phyloP scores from a whole-genome alignment of 768 basidiomycete species.

The Xerocomellus amylosporus region DNA sequence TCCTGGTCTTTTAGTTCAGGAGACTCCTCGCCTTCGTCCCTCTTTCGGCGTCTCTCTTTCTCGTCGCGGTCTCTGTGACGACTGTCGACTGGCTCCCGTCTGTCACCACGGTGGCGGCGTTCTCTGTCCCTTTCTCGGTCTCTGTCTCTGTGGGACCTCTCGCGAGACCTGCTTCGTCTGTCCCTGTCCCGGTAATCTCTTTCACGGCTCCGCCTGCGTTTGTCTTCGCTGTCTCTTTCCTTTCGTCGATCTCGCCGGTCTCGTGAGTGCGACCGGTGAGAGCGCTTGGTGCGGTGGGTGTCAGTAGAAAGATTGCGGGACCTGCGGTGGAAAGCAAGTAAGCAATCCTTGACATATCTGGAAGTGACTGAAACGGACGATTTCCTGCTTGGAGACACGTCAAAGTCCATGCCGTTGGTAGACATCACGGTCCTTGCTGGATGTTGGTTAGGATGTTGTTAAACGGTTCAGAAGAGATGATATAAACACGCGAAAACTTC shows the following conservation, averaged over 20 bases:
- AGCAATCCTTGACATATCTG: not conserved
- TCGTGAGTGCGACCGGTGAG: constrained; percentile 69
- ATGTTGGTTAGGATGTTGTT: constrained; percentile 10
- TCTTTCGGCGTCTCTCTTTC: constrained; percentile 58
- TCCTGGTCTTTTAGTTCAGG: constrained; percentile 45
- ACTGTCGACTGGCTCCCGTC: constrained; percentile 51
- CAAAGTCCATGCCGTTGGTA: constrained; percentile 59
- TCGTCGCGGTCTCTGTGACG: constrained; percentile 54
- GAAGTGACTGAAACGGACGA: constrained; percentile 45
- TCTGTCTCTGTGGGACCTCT: constrained; percentile 43
- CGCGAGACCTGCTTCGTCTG: constrained; percentile 47
- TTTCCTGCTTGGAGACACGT: constrained; percentile 56
- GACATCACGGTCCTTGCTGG: constrained; percentile 36
- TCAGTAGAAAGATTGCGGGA: constrained; percentile 76
- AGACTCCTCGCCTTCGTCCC: constrained; percentile 59
- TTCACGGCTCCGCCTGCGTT: constrained; percentile 63
- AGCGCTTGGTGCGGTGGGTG: constrained; percentile 68
- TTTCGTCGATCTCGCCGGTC: constrained; percentile 48
- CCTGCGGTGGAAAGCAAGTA: constrained; percentile 31
- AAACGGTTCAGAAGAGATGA: constrained; percentile 8
- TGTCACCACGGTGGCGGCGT: constrained; percentile 47
- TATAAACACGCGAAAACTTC: constrained; percentile 38
- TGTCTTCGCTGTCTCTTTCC: constrained; percentile 53
- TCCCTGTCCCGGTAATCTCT: constrained; percentile 49
- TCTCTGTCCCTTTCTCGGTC: constrained; percentile 34